Evolutionary conservation across 192 early-diverging fungal genomes (phyloP).

Genomic region (Chytriomyces confervae): DNA sequence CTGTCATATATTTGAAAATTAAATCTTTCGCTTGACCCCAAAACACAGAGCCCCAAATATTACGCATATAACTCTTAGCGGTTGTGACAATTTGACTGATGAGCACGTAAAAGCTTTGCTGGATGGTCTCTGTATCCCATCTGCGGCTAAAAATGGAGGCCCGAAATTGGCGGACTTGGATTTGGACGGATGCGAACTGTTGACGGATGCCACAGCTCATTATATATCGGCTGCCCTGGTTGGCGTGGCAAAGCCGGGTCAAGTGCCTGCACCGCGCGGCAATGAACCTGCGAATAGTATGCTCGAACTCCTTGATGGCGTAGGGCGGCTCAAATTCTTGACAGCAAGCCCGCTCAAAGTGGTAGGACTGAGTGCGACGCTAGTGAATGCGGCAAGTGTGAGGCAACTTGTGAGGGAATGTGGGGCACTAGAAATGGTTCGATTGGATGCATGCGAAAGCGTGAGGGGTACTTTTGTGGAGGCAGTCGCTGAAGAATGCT

Average conservation of each 20-base stretch:
- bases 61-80: background rate
- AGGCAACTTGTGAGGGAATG: constrained; percentile 27
- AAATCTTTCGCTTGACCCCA: background rate
- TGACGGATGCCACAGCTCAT: background rate
- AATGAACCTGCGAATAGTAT: constrained; percentile 7
- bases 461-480: constrained; percentile 30
- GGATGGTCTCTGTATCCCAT: background rate
- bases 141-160: background rate
- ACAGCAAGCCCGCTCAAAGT: constrained; percentile 3
- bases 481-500: constrained; percentile 27
- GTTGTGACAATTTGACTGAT: constrained; percentile 23
- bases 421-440: constrained; percentile 25
- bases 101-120: constrained; percentile 8
- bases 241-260: background rate
- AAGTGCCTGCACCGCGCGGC: background rate
- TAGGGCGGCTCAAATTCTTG: constrained; percentile 29
- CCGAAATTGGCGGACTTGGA: constrained; percentile 4
- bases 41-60: constrained; percentile 14
- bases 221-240: background rate
- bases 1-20: background rate
- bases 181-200: constrained; percentile 21
- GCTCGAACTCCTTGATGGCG: constrained; percentile 24
- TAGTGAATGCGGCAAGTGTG: constrained; percentile 3
- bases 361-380: constrained; percentile 9
- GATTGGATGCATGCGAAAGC: constrained; percentile 32